Conservation (phyloP, 2,329 filamentous ascomycete genomes). For the Aspergillus aculeatinus region DNA sequence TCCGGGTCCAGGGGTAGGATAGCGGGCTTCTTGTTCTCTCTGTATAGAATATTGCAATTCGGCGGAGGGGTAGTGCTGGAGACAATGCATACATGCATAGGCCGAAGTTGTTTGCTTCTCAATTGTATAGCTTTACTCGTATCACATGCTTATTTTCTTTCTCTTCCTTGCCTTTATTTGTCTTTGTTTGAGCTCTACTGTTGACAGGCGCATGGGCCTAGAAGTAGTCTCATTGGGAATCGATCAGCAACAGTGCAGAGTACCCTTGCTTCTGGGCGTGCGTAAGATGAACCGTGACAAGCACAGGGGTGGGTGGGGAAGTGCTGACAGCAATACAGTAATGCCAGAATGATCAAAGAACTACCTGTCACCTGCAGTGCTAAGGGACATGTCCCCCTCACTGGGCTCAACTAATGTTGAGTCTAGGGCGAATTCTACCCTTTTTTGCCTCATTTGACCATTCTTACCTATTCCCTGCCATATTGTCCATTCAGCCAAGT, state of each 20-base stretch:
- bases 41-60: constrained; percentile 20
- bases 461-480: neutral
- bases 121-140: constrained; percentile 14
- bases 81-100: constrained; percentile 11
- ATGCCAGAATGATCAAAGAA: neutral
- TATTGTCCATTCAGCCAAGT: neutral
- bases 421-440: too few species aligned
- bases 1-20: constrained; percentile 61
- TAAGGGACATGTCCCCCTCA: neutral
- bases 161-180: neutral
- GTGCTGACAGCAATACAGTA: neutral
- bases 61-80: constrained; percentile 14
- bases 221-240: neutral
- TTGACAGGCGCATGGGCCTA: constrained; percentile 2
- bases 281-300: neutral
- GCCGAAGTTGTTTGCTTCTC: constrained; percentile 9
- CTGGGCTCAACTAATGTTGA: neutral
- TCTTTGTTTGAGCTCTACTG: neutral
- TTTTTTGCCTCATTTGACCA: neutral
- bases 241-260: neutral
- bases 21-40: constrained; percentile 21
- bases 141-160: constrained; percentile 4
- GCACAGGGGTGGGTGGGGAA: neutral
- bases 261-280: neutral
- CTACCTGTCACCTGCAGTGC: neutral